Conservation (phyloP, 352 stramenopile genomes). For the Pythium angustatum region DNA sequence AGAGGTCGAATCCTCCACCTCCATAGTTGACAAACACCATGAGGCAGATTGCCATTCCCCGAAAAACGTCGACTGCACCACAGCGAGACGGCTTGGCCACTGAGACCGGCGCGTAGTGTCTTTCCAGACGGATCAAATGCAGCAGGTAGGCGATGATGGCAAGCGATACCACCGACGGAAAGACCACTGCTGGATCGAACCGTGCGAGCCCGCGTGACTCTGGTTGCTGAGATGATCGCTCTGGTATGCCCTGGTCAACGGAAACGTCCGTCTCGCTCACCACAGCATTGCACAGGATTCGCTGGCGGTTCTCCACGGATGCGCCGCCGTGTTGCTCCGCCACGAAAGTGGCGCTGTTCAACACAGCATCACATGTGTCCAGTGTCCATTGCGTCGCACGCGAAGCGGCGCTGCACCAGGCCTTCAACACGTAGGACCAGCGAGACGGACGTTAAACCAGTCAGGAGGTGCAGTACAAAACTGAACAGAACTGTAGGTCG, state of each 20-base stretch:
- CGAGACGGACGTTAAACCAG: neutral
- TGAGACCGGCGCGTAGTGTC: neutral
- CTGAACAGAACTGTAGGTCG: no score
- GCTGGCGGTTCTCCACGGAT: neutral
- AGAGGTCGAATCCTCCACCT: slow-evolving; percentile 60
- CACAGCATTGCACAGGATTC: neutral
- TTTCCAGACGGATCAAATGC: neutral
- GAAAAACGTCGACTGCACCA: slow-evolving; percentile 64
- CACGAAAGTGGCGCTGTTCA: slow-evolving; percentile 2
- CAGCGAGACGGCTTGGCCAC: slow-evolving; percentile 28
- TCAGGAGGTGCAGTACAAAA: no score
- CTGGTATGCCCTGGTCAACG: no score
- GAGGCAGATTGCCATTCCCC: slow-evolving; percentile 65
- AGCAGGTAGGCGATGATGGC: slow-evolving; percentile 9
- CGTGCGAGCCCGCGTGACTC: no score
- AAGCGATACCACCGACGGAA: slow-evolving; percentile 6
- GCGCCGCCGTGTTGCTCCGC: neutral
- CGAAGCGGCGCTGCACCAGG: slow-evolving; percentile 7
- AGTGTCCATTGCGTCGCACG: slow-evolving; percentile 6
- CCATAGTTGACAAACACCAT: slow-evolving; percentile 92
- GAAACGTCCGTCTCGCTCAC: neutral
- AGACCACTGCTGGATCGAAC: neutral
- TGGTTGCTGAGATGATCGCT: no score
- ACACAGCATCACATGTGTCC: slow-evolving; percentile 2
- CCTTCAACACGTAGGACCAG: neutral